phyloP scores from a whole-genome alignment of 139 green algal species.

The Ettlia oleoabundans region DNA sequence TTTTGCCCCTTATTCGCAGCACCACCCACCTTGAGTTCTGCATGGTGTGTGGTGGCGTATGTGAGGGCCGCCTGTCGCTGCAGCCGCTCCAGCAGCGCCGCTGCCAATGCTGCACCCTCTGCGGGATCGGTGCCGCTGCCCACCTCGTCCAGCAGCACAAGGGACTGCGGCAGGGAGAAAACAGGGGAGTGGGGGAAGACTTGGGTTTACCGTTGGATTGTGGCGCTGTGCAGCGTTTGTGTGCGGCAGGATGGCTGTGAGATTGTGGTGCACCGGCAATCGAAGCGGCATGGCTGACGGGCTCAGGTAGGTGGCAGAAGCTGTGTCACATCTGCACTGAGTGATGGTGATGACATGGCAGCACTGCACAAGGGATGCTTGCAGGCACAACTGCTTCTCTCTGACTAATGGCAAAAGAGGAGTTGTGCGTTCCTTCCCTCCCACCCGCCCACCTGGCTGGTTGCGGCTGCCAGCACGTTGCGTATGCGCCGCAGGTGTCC shows the following conservation, averaged over 20 bases:
- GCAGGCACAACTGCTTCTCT: too few species aligned
- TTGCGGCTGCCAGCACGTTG: conserved; percentile 49
- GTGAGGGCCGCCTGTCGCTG: conserved; percentile 56
- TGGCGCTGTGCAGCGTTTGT: background rate
- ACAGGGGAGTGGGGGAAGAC: background rate
- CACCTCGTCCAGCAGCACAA: conserved; percentile 88
- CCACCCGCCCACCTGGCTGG: background rate
- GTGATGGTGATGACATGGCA: too few species aligned
- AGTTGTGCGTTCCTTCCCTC: too few species aligned
- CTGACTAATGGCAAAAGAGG: too few species aligned
- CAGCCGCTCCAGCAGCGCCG: conserved; percentile 62
- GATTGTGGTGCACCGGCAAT: too few species aligned
- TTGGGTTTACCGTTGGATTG: background rate
- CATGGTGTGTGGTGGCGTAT: conserved; percentile 71
- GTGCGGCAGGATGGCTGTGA: too few species aligned
- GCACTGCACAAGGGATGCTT: too few species aligned
- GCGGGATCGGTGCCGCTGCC: conserved; percentile 82
- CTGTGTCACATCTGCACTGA: too few species aligned
- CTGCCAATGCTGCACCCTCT: conserved; percentile 78
- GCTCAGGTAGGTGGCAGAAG: too few species aligned
- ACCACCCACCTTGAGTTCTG: conserved; percentile 63
- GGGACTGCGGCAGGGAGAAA: conserved; percentile 27
- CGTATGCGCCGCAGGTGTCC: conserved; percentile 66
- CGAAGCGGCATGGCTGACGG: too few species aligned
- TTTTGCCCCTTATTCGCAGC: too few species aligned